Conservation (phyloP, 2,329 filamentous ascomycete species). For the Seiridium cupressi region DNA sequence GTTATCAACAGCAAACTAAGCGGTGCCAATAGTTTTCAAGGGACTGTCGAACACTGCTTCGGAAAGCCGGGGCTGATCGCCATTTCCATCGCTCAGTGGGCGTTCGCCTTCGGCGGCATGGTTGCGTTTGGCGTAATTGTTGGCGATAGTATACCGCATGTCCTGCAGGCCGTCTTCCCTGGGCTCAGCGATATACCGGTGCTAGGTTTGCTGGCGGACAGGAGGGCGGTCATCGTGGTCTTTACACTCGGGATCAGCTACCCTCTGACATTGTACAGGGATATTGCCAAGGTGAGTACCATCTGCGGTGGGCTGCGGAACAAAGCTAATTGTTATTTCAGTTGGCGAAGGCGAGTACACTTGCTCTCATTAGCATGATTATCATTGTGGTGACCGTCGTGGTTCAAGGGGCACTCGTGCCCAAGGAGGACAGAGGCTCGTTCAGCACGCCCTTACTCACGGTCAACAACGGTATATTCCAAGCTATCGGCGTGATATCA, state of each 20-base stretch:
- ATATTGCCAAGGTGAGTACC: constrained; percentile 83
- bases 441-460: constrained; percentile 69
- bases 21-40: constrained; percentile 90
- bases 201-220: constrained; percentile 77
- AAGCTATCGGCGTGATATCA: constrained; percentile 96
- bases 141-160: constrained; percentile 92
- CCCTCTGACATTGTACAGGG: constrained; percentile 87
- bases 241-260: constrained; percentile 85
- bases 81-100: constrained; percentile 89
- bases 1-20: constrained; percentile 97
- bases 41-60: constrained; percentile 94
- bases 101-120: constrained; percentile 98
- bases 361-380: constrained; percentile 90
- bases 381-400: constrained; percentile 87
- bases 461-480: constrained; percentile 87
- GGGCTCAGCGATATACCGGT: constrained; percentile 70
- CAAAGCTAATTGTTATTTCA: constrained; percentile 33
- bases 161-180: constrained; percentile 80
- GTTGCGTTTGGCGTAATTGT: constrained; percentile 97
- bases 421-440: constrained; percentile 67
- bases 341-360: constrained; percentile 92
- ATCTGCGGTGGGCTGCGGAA: background rate
- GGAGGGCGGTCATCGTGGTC: constrained; percentile 81
- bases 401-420: constrained; percentile 75
- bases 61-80: constrained; percentile 84